Evolutionary conservation across 495 filamentous ascomycete species (phyloP).

Genomic region (Talaromyces stipitatus): DNA sequence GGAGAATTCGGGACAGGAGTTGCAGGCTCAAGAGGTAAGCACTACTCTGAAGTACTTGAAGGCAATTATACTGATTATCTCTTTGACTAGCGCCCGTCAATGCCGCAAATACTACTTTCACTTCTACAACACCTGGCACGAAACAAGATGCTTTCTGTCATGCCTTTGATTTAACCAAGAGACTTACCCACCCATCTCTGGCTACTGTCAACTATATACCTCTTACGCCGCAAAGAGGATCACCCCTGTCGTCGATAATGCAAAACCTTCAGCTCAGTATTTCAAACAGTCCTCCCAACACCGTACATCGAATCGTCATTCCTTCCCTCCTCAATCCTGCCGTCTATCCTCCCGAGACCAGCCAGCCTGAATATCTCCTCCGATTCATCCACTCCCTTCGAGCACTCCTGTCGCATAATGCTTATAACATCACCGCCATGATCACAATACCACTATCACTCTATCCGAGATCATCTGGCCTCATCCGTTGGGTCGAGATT

Average conservation of each 20-base stretch:
- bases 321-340: constrained; percentile 79
- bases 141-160: constrained; percentile 63
- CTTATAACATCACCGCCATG: constrained; percentile 60
- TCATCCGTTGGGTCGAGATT: constrained; percentile 83
- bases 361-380: constrained; percentile 62
- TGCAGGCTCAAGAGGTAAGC: constrained; percentile 47
- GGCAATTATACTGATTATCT: neutral
- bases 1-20: constrained; percentile 53
- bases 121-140: constrained; percentile 11
- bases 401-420: constrained; percentile 60
- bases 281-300: constrained; percentile 44
- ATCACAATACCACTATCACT: constrained; percentile 74
- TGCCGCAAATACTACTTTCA: constrained; percentile 18
- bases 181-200: constrained; percentile 53
- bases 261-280: constrained; percentile 52
- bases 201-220: constrained; percentile 52
- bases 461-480: constrained; percentile 67
- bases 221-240: constrained; percentile 39
- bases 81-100: constrained; percentile 18
- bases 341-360: constrained; percentile 61
- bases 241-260: constrained; percentile 60
- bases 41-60: neutral
- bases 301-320: constrained; percentile 75
- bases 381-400: constrained; percentile 78
- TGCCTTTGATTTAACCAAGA: constrained; percentile 83